Evolutionary conservation across 2,329 filamentous ascomycete genomes (phyloP).

Genomic region (Phaeosphaeriaceae sp.): DNA sequence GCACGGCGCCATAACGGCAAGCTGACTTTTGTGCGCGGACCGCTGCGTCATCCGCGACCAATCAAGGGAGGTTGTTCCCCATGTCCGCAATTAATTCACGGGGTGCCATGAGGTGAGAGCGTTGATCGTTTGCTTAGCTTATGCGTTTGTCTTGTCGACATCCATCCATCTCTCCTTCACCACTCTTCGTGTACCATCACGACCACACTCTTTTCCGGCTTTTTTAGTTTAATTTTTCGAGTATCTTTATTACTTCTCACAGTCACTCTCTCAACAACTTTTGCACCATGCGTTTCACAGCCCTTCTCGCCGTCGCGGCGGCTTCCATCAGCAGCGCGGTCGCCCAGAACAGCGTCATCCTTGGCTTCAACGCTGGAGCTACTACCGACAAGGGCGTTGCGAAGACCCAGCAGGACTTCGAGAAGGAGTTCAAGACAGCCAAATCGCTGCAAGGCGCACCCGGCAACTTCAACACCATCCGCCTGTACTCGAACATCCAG

Average conservation of each 20-base stretch:
- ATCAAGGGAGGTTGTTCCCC: not conserved
- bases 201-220: conserved; percentile 3
- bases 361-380: conserved; percentile 46
- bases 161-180: not conserved
- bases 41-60: not conserved
- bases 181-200: conserved; percentile 1
- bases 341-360: conserved; percentile 31
- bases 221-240: conserved; percentile 5
- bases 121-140: not conserved
- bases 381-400: conserved; percentile 39
- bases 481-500: conserved; percentile 78
- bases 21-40: not conserved
- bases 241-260: not conserved
- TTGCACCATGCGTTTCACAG: conserved; percentile 27
- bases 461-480: conserved; percentile 70
- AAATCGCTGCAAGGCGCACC: conserved; percentile 68
- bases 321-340: conserved; percentile 27
- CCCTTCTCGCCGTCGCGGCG: conserved; percentile 30
- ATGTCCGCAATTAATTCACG: conserved; percentile 6
- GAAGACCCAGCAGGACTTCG: conserved; percentile 71
- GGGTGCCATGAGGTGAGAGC: not conserved
- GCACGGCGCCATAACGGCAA: conserved; percentile 1
- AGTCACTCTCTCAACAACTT: conserved; percentile 18
- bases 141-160: not conserved
- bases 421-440: conserved; percentile 71